Evolutionary conservation across 345 rosid species (phyloP).

Genomic region (Eucalyptus erythrocorys): DNA sequence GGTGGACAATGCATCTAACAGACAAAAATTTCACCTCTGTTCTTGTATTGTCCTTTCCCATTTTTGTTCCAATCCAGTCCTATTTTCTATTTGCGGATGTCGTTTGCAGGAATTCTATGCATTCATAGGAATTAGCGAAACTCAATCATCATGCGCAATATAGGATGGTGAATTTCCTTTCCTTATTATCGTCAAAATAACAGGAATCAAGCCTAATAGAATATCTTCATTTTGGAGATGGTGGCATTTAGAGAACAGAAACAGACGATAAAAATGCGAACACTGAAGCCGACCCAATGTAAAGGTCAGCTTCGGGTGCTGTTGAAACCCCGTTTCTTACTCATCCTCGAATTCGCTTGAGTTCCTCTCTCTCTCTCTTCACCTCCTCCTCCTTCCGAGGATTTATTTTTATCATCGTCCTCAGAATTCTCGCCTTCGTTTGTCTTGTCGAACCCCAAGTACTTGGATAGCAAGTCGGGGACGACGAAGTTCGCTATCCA

Average conservation of each 20-base stretch:
- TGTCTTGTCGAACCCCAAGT: constrained; percentile 1
- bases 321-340: background rate
- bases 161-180: background rate
- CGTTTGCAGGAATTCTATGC: background rate
- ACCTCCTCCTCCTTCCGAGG: background rate
- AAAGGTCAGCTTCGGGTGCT: background rate
- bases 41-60: background rate
- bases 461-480: constrained; percentile 17
- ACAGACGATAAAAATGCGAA: background rate
- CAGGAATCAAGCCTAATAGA: background rate
- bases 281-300: background rate
- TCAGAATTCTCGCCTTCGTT: background rate
- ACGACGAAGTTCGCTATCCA: constrained; percentile 21
- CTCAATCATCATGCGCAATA: background rate
- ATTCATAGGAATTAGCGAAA: background rate
- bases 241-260: background rate
- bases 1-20: background rate
- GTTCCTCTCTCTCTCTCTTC: background rate
- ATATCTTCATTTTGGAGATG: background rate
- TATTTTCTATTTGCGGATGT: background rate
- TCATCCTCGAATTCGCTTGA: background rate
- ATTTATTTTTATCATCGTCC: background rate
- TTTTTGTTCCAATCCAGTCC: background rate
- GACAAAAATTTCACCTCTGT: background rate
- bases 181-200: background rate